These are phyloP conservation scores for Phoma herbarum DNA, from an alignment of 2,329 filamentous ascomycete genomes.

Conservation along the genomic window DNA sequence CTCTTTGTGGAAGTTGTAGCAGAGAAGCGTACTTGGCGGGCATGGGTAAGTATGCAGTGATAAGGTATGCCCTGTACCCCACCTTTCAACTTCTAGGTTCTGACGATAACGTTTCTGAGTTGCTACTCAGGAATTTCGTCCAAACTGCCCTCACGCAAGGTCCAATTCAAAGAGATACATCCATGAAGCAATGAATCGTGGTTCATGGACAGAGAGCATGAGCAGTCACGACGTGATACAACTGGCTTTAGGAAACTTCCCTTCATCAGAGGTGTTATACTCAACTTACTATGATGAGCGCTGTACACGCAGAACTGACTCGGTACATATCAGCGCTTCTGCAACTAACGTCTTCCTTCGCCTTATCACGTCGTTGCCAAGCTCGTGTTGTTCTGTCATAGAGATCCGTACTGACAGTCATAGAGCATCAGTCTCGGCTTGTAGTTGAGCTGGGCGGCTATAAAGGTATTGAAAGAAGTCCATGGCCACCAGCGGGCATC, in stretches of 20 bases:
- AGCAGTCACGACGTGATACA: background rate
- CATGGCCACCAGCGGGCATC: too few species aligned
- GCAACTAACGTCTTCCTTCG: background rate
- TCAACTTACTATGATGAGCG: background rate
- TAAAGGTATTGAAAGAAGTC: background rate
- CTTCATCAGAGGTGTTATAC: background rate
- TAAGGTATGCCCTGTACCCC: conserved; percentile 1
- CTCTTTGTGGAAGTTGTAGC: conserved; percentile 1
- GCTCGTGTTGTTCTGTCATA: background rate
- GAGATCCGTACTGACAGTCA: background rate
- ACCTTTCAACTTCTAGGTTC: background rate
- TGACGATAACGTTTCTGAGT: background rate
- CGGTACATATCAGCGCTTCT: background rate
- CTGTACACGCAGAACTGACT: conserved; percentile 3
- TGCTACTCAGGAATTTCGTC: background rate
- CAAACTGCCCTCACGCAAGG: too few species aligned
- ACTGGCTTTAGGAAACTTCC: background rate
- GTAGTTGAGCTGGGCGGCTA: background rate
- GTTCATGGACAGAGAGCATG: background rate
- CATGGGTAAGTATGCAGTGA: conserved; percentile 11
- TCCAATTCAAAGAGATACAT: too few species aligned
- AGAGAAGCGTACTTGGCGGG: conserved; percentile 3
- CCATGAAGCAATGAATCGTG: background rate
- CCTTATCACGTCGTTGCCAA: background rate
- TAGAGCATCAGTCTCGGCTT: background rate